Evolutionary conservation across 129 eudicot genomes (phyloP), one percentile per base, ranked within the genome.

Genomic region (Pseudognaphalium luteoalbum): DNA sequence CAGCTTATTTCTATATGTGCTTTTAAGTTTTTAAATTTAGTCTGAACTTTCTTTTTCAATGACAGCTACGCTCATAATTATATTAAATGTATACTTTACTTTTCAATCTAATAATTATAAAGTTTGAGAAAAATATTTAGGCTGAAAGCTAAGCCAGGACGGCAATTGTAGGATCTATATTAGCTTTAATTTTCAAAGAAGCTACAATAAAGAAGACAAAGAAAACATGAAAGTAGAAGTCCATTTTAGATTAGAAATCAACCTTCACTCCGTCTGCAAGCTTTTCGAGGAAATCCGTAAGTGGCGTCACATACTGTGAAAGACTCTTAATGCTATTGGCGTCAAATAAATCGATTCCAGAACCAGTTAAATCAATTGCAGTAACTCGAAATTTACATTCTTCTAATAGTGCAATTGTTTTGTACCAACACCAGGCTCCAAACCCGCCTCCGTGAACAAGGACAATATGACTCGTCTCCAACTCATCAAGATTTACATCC

Each of bases 371-470:
- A 81, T 94, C 98, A 39, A 94, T 47, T 4, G 98, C 98, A n/a
- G 97, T 91, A 75, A 94, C 98, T 83, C 70, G 87, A 76, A 83
- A 91, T 84, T 96, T 96, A 76, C 73, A 80, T 76, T 91, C 96
- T 89, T 94, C 97, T 19, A 94, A 58, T n/a, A 94, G 86, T 28
- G 98, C 93, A 72, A 94, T 94, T 22, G 91, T 91, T 77, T 94
- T 94, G 68, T 94, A 94, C 98, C 98, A 94, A 83, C 98, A 94
- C 98, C 98, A 94, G 12, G 98, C 98, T 77, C 98, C 98, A 87
- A 94, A 94, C 71, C 98, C 98, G 78, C 98, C 98, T 71, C 98
- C 97, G 81, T 91, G 98, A 60, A 94, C 93, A 15, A 94, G 98
- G 69, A 94, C 97, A 77, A 94, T 76, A 84, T 91, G 96, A 50